Evolutionary conservation across 257 asterid species (phyloP).

Genomic region (Eucommia ulmoides): DNA sequence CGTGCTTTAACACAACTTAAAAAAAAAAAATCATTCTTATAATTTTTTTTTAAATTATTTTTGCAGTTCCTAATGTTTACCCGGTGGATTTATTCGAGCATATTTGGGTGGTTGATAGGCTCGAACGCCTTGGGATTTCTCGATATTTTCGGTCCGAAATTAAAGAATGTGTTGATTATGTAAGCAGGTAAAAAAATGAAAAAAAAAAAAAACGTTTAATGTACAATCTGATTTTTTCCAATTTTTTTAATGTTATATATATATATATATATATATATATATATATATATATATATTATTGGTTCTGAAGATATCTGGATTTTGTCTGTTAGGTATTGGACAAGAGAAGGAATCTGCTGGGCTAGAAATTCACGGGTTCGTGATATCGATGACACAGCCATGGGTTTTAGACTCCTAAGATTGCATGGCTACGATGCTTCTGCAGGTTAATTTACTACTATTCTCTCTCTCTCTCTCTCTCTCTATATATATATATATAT

Average conservation of each 20-base stretch:
- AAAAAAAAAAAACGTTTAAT: too few relatives aligned
- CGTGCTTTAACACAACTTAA: not conserved
- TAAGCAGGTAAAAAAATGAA: slow-evolving; percentile 19
- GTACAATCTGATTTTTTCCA: not conserved
- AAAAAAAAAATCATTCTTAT: not conserved
- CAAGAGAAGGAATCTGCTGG: slow-evolving; percentile 28
- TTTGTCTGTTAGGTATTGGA: slow-evolving; percentile 30
- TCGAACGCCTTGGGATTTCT: slow-evolving; percentile 47
- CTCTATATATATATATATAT: too few relatives aligned
- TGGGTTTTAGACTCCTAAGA: slow-evolving; percentile 42
- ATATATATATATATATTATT: too few relatives aligned
- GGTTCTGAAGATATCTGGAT: too few relatives aligned
- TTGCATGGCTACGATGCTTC: slow-evolving; percentile 27
- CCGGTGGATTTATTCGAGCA: slow-evolving; percentile 42
- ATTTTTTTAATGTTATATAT: not conserved
- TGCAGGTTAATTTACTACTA: slow-evolving; percentile 7
- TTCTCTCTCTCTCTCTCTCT: too few relatives aligned
- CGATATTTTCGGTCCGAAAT: slow-evolving; percentile 29
- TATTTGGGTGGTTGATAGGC: slow-evolving; percentile 46
- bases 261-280: not conserved
- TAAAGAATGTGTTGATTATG: slow-evolving; percentile 18
- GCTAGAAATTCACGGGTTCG: slow-evolving; percentile 21
- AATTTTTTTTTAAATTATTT: not conserved
- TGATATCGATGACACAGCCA: slow-evolving; percentile 41
- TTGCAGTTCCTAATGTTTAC: slow-evolving; percentile 30